These are phyloP conservation scores for Amorphotheca resinae DNA, from an alignment of 495 filamentous ascomycete genomes.

Conservation along the genomic window DNA sequence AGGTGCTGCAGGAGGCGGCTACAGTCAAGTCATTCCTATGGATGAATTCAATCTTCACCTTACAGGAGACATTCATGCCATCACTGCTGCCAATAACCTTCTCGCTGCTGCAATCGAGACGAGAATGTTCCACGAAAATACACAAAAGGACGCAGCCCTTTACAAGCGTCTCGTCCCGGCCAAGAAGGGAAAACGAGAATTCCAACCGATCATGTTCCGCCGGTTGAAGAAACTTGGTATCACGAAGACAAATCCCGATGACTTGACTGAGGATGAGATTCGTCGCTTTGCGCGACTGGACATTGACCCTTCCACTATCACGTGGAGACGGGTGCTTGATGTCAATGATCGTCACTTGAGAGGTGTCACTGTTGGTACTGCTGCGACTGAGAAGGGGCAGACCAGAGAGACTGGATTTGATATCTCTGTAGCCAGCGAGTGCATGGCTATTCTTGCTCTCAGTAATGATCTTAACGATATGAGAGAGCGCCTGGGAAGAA, in stretches of 20 bases:
- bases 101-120: constrained; percentile 98
- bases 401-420: constrained; percentile 84
- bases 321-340: constrained; percentile 90
- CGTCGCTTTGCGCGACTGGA: constrained; percentile 78
- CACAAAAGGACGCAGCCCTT: constrained; percentile 81
- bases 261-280: constrained; percentile 82
- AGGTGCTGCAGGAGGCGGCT: constrained; percentile 90
- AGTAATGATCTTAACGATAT: constrained; percentile 81
- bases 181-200: constrained; percentile 80
- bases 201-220: constrained; percentile 81
- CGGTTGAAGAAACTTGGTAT: constrained; percentile 91
- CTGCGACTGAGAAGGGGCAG: constrained; percentile 78
- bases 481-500: constrained; percentile 85
- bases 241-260: constrained; percentile 82
- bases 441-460: constrained; percentile 94
- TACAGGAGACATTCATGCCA: constrained; percentile 95
- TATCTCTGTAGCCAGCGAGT: constrained; percentile 93
- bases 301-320: constrained; percentile 94
- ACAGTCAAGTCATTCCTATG: constrained; percentile 99
- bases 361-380: constrained; percentile 75
- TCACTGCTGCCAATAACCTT: constrained; percentile 94
- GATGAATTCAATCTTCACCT: constrained; percentile 98
- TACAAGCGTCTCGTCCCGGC: constrained; percentile 80
- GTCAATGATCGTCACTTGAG: constrained; percentile 93
- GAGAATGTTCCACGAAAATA: constrained; percentile 93